phyloP scores from a whole-genome alignment of 1,139 yeast species.

The Magnusiomyces sp. region DNA sequence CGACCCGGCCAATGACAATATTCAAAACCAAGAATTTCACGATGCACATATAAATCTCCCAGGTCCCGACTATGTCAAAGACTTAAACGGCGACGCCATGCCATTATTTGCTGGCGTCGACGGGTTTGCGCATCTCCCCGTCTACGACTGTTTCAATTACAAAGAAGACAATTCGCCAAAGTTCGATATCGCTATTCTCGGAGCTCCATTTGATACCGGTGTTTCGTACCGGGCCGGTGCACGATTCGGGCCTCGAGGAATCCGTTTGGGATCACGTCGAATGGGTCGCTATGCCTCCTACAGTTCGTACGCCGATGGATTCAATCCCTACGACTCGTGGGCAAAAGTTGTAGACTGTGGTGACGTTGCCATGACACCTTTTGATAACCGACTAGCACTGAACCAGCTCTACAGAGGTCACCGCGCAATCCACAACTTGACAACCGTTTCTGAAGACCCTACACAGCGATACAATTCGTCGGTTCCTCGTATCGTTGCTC shows the following conservation, averaged over 20 bases:
- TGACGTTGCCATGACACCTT: conserved; percentile 72
- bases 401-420: conserved; percentile 62
- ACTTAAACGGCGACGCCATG: conserved; percentile 9
- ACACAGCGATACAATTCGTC: conserved; percentile 41
- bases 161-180: conserved; percentile 28
- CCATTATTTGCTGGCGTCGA: conserved; percentile 40
- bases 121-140: conserved; percentile 67
- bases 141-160: conserved; percentile 43
- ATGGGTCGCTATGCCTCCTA: conserved; percentile 20
- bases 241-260: conserved; percentile 71
- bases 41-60: conserved; percentile 9
- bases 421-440: conserved; percentile 46
- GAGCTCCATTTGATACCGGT: conserved; percentile 75
- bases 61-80: conserved; percentile 12
- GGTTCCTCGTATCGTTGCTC: conserved; percentile 49
- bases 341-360: conserved; percentile 69
- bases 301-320: conserved; percentile 50
- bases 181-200: conserved; percentile 63
- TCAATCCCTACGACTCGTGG: conserved; percentile 48
- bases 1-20: conserved; percentile 1
- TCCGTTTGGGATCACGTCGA: conserved; percentile 63
- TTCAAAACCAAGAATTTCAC: neutral
- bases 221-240: conserved; percentile 69
- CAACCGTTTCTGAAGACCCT: conserved; percentile 30
- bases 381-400: conserved; percentile 64